Evolutionary conservation across 176 grass and related monocot species (phyloP), one percentile per base, ranked within the genome.

Genomic region (Oryza australiensis): DNA sequence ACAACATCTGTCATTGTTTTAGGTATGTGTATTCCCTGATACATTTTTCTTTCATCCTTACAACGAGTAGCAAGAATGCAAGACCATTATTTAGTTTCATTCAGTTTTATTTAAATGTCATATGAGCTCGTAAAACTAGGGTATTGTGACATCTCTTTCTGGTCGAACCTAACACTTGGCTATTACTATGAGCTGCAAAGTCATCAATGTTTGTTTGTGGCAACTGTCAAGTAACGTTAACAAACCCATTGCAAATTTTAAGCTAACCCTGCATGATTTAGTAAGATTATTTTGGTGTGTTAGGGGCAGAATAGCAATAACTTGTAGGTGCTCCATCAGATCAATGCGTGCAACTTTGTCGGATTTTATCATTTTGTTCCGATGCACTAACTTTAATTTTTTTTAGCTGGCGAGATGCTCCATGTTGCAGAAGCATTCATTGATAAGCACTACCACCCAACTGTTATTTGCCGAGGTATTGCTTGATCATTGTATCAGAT

Each of bases 1-100:
- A 99, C 96, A 77, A 99, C 96, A 69, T 99, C 96, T 89, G 96
- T 99, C 22, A 99, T 99, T 89, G 91, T 99, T 88, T 87, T 99
- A 66, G 96, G 96, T 99, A 82, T 59, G 83, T 27, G 68, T 86
- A 37, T 68, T 86, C 34, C 3, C 3, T 59, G 23, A 26, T 26
- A 30, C 60, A 74, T 51, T 60, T 40, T 34, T 59, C 37, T 34
- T 55, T 76, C 13, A 46, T 70, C 11, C 23, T 22, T 72, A 18
- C 26, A 33, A 60, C 23, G n/a, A 81, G 48, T 34, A 76, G 35
- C 24, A 70, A 28, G 13, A 34, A 76, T 12, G n/a, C n/a, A 70
- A 28, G 14, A 35, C 76, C n/a, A 26, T 22, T 16, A 20, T 76
- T 64, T 16, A 72, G 14, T 65, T 37, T 26, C 30, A 51, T 57